Base-by-base conservation (phyloP, 208 protist species). In the Wallacemonas sp. region DNA sequence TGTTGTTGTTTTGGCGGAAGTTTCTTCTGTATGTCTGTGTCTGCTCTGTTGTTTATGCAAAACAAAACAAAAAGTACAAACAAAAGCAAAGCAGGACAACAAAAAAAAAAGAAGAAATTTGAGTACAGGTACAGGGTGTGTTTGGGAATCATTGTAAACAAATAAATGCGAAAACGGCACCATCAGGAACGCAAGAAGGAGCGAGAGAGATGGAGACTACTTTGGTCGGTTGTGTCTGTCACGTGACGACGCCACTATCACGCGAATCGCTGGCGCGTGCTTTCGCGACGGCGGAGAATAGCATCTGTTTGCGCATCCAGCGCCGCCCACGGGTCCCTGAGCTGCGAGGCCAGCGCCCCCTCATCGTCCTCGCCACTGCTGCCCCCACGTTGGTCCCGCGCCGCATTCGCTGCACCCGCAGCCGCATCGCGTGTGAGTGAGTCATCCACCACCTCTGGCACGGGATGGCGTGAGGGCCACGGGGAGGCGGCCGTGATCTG, bases 251-350 rank as follows among this genome's bases (percentile, higher is more conserved):
- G 36, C 9, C 43, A 23, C 17, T 6, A 32, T 58, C 57, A 62
- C 9, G 57, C 34, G 17, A 17, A 61, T 12, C 24, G 21, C 4
- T 2, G 8, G 52, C 44, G 60, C 44, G 68, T 68, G 29, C 65
- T 64, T 41, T 52, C 34, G 47, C 67, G 70, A 14, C 64, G 74
- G 44, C 47, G 67, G 30, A 91, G 66, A 41, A 91, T 80, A 33
- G 55, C 46, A 57, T 91, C 85, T 17, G 74, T 85, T 60, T 88
- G 76, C 9, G 77, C 78, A 56, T 91, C 85, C 39, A 91, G 76
- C 24, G 64, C 65, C 38, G 76, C 76, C 85, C 85, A 91, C 30
- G 78, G 75, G 38, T 87, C 69, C 32, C 46, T 57, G 30, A 88
- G 27, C 12, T 66, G 60, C 2, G 54, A 54, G 32, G 68, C 21